These are phyloP conservation scores for Eremothecium gossypii DNA, from an alignment of 1,139 yeast genomes.

Conservation along the genomic window DNA sequence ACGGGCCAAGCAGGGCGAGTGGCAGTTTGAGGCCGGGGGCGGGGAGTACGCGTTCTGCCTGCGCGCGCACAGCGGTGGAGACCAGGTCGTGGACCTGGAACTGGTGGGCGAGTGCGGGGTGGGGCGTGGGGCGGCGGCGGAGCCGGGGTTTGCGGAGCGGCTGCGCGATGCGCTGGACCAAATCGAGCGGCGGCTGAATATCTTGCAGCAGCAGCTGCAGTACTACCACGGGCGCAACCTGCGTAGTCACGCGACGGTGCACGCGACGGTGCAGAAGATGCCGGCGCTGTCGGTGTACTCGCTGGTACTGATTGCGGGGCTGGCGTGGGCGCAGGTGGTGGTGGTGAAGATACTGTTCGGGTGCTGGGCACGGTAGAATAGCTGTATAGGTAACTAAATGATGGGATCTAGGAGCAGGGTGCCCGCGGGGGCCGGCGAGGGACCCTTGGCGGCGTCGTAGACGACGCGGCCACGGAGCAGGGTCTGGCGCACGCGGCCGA, in stretches of 20 bases:
- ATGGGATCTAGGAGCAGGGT: slow-evolving; percentile 47
- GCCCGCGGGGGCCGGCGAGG: slow-evolving; percentile 48
- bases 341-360: slow-evolving; percentile 27
- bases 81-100: slow-evolving; percentile 85
- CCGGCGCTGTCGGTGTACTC: slow-evolving; percentile 78
- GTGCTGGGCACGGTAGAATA: not conserved
- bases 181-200: slow-evolving; percentile 61
- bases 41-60: slow-evolving; percentile 96
- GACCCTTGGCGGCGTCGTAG: slow-evolving; percentile 51
- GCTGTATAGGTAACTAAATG: not conserved
- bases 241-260: slow-evolving; percentile 87
- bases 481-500: slow-evolving; percentile 72
- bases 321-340: slow-evolving; percentile 77
- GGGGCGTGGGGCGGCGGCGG: slow-evolving; percentile 31
- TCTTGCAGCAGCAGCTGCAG: slow-evolving; percentile 56
- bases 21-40: slow-evolving; percentile 53
- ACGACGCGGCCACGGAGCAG: slow-evolving; percentile 65
- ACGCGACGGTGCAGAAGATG: slow-evolving; percentile 79
- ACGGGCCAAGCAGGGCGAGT: slow-evolving; percentile 80
- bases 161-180: slow-evolving; percentile 38
- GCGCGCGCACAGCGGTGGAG: slow-evolving; percentile 78
- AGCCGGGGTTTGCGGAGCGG: not conserved
- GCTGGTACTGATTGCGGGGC: slow-evolving; percentile 69
- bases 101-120: slow-evolving; percentile 35
- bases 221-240: slow-evolving; percentile 88